Percentiles rank a stretch among this genome's conserved stretches.
These are phyloP conservation scores for Ampelomyces quisqualis DNA, from an alignment of 2,329 filamentous ascomycete species.

Conservation along the genomic window DNA sequence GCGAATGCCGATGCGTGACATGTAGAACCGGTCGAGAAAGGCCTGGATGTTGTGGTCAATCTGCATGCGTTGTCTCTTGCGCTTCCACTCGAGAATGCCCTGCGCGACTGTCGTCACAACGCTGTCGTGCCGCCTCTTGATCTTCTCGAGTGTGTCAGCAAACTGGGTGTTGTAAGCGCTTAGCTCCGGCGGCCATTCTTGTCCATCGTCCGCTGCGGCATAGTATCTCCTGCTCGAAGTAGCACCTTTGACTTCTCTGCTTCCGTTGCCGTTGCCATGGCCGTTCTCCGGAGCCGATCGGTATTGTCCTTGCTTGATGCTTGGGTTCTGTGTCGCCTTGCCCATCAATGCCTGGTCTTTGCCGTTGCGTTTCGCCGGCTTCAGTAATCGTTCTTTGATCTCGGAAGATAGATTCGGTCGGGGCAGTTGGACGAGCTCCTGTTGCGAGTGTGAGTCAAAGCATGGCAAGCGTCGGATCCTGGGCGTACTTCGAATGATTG, in stretches of 20 bases:
- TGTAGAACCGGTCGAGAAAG: conserved; percentile 98
- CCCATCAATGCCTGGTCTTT: conserved; percentile 68
- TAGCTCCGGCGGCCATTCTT: conserved; percentile 90
- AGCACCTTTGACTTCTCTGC: conserved; percentile 51
- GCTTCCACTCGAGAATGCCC: conserved; percentile 97
- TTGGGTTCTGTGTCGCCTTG: conserved; percentile 86
- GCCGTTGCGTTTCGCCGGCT: conserved; percentile 60
- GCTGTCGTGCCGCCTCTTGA: conserved; percentile 93
- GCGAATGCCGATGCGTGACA: conserved; percentile 97
- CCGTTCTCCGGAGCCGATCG: conserved; percentile 56
- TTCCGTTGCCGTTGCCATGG: conserved; percentile 51
- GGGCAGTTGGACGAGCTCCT: conserved; percentile 90
- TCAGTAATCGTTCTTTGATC: conserved; percentile 75
- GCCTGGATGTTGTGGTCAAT: conserved; percentile 97
- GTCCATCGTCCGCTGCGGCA: conserved; percentile 82
- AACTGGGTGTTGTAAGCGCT: conserved; percentile 93
- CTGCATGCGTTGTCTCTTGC: conserved; percentile 92
- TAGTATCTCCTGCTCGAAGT: conserved; percentile 71
- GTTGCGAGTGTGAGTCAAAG: conserved; percentile 37
- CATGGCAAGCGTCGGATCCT: conserved; percentile 5
- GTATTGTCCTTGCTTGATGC: conserved; percentile 81
- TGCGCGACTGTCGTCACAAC: conserved; percentile 98
- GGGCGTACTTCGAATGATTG: conserved; percentile 91
- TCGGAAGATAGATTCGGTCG: conserved; percentile 75
- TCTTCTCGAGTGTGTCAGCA: conserved; percentile 82